Conservation (phyloP, 2,329 filamentous ascomycete species). For the Ophiostoma montium region DNA sequence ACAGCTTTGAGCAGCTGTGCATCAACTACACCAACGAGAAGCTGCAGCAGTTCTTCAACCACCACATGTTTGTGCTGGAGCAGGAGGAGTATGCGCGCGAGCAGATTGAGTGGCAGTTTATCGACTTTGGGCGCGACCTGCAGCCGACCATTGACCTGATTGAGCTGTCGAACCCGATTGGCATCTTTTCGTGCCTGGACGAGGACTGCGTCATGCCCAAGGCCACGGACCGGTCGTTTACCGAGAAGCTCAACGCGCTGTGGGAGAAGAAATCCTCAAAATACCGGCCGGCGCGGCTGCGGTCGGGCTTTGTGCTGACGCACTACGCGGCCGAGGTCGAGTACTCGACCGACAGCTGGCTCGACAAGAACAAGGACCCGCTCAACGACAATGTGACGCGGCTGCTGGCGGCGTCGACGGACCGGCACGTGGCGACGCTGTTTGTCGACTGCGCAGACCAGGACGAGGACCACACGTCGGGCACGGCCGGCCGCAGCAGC, state of each 20-base stretch:
- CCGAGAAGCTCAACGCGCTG: slow-evolving; percentile 88
- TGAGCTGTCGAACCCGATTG: slow-evolving; percentile 89
- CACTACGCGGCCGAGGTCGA: slow-evolving; percentile 98
- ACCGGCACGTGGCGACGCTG: slow-evolving; percentile 69
- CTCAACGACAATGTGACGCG: slow-evolving; percentile 93
- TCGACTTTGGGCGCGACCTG: slow-evolving; percentile 92
- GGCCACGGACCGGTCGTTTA: slow-evolving; percentile 91
- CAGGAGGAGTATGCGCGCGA: slow-evolving; percentile 96
- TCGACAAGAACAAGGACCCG: slow-evolving; percentile 98
- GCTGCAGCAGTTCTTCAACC: slow-evolving; percentile 98
- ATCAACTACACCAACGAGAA: slow-evolving; percentile 99
- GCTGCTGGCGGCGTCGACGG: slow-evolving; percentile 65
- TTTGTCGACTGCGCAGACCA: slow-evolving; percentile 75
- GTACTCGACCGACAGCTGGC: slow-evolving; percentile 86
- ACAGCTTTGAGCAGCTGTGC: slow-evolving; percentile 97
- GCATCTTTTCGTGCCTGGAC: slow-evolving; percentile 95
- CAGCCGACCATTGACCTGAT: slow-evolving; percentile 97
- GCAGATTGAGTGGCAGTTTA: slow-evolving; percentile 99
- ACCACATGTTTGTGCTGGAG: slow-evolving; percentile 98
- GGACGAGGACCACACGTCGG: slow-evolving; percentile 52
- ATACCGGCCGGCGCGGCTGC: slow-evolving; percentile 76
- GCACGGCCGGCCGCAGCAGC: slow-evolving; percentile 49
- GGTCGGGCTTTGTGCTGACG: slow-evolving; percentile 86
- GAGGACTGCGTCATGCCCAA: slow-evolving; percentile 99
- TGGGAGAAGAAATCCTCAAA: slow-evolving; percentile 96